Conservation (phyloP, 805 yeast species). For the Candida germanica region DNA sequence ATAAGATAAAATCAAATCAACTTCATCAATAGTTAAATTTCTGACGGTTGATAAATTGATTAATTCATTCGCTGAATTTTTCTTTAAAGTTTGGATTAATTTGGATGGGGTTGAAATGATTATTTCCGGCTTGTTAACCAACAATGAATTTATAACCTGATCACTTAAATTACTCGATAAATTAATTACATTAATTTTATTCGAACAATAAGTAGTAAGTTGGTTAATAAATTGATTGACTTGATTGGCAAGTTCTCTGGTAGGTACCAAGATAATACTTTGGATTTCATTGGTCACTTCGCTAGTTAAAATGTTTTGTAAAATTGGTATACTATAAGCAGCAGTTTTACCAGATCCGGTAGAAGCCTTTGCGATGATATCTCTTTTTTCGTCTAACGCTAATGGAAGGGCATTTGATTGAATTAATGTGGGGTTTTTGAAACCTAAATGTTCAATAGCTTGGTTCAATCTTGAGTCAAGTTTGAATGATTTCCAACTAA, state of each 20-base stretch:
- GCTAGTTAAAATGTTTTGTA: slow-evolving; percentile 65
- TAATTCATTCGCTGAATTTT: slow-evolving; percentile 27
- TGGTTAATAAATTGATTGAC: slow-evolving; percentile 69
- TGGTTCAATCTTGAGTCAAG: slow-evolving; percentile 82
- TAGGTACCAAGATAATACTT: slow-evolving; percentile 83
- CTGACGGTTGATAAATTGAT: slow-evolving; percentile 56
- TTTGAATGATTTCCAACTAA: slow-evolving; percentile 70
- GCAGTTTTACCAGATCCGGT: slow-evolving; percentile 97
- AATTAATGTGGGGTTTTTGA: slow-evolving; percentile 81
- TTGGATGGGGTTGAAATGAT: slow-evolving; percentile 86
- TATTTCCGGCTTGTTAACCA: slow-evolving; percentile 75
- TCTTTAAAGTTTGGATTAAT: slow-evolving; percentile 54
- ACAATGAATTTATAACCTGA: slow-evolving; percentile 65
- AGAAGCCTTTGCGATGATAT: slow-evolving; percentile 88
- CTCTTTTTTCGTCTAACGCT: slow-evolving; percentile 86
- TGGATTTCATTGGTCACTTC: slow-evolving; percentile 29
- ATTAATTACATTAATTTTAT: slow-evolving; percentile 61
- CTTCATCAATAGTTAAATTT: slow-evolving; percentile 89
- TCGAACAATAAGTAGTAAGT: slow-evolving; percentile 68
- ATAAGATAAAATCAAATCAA: slow-evolving; percentile 82
- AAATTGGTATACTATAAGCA: slow-evolving; percentile 82
- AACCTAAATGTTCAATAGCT: slow-evolving; percentile 78
- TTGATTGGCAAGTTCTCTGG: slow-evolving; percentile 87
- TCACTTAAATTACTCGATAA: slow-evolving; percentile 65
- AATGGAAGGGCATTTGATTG: slow-evolving; percentile 91